A percentile compares a stretch with the other conserved stretches of the same genome.
These are phyloP conservation scores for Cryptococcus amylolentus DNA, from an alignment of 1,284 basidiomycete species.

Conservation along the genomic window DNA sequence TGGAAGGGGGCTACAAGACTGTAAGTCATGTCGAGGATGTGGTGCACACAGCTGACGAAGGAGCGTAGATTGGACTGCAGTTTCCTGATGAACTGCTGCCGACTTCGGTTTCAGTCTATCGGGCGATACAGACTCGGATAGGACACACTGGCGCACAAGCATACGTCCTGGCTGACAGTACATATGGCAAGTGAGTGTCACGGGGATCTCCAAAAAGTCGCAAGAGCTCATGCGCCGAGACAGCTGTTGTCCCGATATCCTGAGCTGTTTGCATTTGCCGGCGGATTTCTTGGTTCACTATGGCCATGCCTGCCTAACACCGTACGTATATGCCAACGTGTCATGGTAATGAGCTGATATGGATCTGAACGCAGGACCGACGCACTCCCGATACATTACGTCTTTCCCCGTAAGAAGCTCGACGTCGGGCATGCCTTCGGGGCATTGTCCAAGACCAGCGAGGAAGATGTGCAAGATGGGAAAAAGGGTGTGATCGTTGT, in stretches of 20 bases:
- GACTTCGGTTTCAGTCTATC: constrained; percentile 84
- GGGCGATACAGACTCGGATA: constrained; percentile 60
- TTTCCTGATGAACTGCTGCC: constrained; percentile 92
- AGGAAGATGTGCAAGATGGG: constrained; percentile 24
- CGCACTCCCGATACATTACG: constrained; percentile 49
- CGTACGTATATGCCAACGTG: constrained; percentile 50
- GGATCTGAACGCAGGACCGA: constrained; percentile 34
- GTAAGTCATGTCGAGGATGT: constrained; percentile 24
- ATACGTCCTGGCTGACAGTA: constrained; percentile 93
- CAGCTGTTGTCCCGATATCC: constrained; percentile 96
- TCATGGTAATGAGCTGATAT: neutral
- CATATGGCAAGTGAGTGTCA: constrained; percentile 77
- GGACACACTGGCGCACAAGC: constrained; percentile 55
- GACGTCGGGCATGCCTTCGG: constrained; percentile 30
- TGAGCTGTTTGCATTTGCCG: constrained; percentile 89
- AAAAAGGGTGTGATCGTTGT: constrained; percentile 57
- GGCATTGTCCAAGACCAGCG: constrained; percentile 22
- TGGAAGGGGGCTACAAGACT: constrained; percentile 48
- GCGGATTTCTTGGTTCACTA: constrained; percentile 93
- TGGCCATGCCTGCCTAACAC: constrained; percentile 87
- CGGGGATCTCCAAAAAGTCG: neutral
- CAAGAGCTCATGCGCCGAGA: neutral
- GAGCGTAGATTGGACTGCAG: constrained; percentile 77
- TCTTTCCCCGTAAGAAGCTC: constrained; percentile 44
- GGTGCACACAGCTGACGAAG: neutral